Conservation (phyloP, 805 yeast species). For the Saccharomycopsis sp. region DNA sequence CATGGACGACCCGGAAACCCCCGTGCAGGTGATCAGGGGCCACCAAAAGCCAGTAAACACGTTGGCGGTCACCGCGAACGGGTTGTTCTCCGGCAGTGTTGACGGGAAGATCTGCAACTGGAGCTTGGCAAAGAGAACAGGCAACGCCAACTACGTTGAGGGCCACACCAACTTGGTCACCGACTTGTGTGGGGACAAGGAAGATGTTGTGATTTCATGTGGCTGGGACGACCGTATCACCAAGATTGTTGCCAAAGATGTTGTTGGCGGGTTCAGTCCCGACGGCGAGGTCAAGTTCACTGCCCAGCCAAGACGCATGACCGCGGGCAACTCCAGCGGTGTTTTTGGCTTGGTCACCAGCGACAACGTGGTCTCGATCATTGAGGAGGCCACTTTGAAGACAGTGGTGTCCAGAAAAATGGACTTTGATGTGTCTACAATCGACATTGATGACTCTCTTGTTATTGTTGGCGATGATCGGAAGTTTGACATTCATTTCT, state of each 20-base stretch:
- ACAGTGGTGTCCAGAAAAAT: conserved; percentile 27
- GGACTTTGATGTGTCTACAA: conserved; percentile 36
- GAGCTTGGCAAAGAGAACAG: conserved; percentile 29
- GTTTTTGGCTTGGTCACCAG: conserved; percentile 38
- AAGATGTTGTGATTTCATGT: conserved; percentile 34
- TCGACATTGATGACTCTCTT: conserved; percentile 34
- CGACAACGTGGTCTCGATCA: conserved; percentile 30
- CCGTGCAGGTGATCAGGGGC: conserved; percentile 43
- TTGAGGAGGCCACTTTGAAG: conserved; percentile 21
- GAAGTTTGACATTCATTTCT: conserved; percentile 32
- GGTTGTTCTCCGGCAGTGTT: conserved; percentile 58
- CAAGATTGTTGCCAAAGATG: conserved; percentile 7
- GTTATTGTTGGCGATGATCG: conserved; percentile 43
- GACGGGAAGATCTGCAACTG: conserved; percentile 71
- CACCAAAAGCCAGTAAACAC: conserved; percentile 81
- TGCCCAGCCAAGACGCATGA: conserved; percentile 44
- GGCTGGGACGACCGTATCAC: conserved; percentile 87
- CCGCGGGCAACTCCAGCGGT: conserved; percentile 28
- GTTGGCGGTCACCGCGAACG: conserved; percentile 28
- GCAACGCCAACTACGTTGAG: conserved; percentile 30
- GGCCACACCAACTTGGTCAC: conserved; percentile 62
- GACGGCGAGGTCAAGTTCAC: conserved; percentile 27
- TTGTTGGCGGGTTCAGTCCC: conserved; percentile 26
- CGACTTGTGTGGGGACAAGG: conserved; percentile 34
- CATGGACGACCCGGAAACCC: conserved; percentile 28